Percentiles rank a stretch among this genome's conserved stretches.
These are phyloP conservation scores for Debaryomycetaceae sp. DNA, from an alignment of 1,139 yeast species.

Conservation along the genomic window DNA sequence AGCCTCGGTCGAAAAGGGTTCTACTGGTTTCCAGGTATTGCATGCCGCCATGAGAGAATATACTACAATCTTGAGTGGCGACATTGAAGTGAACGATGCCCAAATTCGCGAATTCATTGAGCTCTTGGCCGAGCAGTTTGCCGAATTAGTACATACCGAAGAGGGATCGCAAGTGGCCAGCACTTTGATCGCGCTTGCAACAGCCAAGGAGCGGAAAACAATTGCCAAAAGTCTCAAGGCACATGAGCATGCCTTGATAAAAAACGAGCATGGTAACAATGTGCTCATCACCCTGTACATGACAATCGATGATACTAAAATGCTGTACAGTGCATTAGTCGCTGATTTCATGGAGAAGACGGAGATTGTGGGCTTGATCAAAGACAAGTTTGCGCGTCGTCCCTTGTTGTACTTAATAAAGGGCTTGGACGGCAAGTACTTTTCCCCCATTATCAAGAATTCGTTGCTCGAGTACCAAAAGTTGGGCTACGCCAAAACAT, in stretches of 20 bases:
- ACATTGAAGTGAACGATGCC: conserved; percentile 33
- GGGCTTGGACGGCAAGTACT: conserved; percentile 76
- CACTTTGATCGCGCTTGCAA: conserved; percentile 67
- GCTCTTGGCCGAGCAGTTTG: conserved; percentile 74
- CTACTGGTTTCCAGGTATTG: conserved; percentile 89
- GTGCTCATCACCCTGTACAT: conserved; percentile 72
- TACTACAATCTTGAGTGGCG: conserved; percentile 51
- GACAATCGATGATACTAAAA: conserved; percentile 90
- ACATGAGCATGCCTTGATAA: conserved; percentile 63
- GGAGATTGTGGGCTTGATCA: conserved; percentile 44
- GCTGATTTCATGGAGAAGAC: conserved; percentile 47
- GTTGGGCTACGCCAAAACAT: conserved; percentile 55
- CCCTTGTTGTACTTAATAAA: conserved; percentile 75
- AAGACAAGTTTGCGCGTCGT: conserved; percentile 75
- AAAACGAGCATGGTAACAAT: conserved; percentile 77
- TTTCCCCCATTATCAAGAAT: conserved; percentile 57
- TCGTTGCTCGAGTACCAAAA: conserved; percentile 52
- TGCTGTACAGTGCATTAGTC: conserved; percentile 62
- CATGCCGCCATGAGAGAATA: conserved; percentile 96
- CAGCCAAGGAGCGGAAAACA: conserved; percentile 84
- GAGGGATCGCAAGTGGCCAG: conserved; percentile 92
- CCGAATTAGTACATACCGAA: conserved; percentile 89
- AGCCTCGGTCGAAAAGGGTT: conserved; percentile 90
- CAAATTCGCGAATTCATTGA: conserved; percentile 80
- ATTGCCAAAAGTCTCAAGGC: conserved; percentile 63